Percentiles rank a stretch among this genome's conserved stretches.
phyloP scores from a whole-genome alignment of 2,329 filamentous ascomycete genomes.

The Colletotrichum sp. region DNA sequence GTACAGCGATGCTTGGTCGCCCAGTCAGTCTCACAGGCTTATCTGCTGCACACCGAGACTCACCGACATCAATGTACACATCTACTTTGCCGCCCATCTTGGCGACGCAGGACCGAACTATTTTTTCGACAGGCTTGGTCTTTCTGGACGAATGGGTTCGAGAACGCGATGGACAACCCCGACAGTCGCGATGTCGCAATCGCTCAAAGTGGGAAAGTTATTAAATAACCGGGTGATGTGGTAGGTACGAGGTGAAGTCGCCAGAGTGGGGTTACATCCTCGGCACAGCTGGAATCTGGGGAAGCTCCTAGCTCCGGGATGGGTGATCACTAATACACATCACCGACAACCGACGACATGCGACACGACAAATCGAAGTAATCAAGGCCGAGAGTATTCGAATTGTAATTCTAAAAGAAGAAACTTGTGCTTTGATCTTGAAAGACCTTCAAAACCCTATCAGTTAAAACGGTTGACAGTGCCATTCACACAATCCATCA shows the following conservation, averaged over 20 bases:
- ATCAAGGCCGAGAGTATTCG: background rate
- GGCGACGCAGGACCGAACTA: background rate
- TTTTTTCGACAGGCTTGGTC: background rate
- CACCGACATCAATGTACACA: slow-evolving; percentile 71
- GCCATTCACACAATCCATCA: background rate
- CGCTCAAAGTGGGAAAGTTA: background rate
- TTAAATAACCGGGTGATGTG: background rate
- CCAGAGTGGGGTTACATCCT: slow-evolving; percentile 8
- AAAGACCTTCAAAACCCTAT: background rate
- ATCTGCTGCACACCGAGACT: slow-evolving; percentile 20
- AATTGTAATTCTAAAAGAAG: background rate
- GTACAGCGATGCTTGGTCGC: slow-evolving; percentile 64
- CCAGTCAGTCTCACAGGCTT: background rate
- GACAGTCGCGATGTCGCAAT: background rate
- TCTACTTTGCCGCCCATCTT: slow-evolving; percentile 68
- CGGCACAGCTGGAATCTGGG: slow-evolving; percentile 9
- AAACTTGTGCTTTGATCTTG: background rate
- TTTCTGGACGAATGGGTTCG: background rate
- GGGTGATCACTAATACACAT: slow-evolving; percentile 9
- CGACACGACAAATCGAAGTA: background rate
- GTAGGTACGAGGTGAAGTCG: background rate
- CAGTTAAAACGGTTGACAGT: background rate
- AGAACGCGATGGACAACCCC: background rate
- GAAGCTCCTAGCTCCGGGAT: background rate
- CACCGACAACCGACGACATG: background rate